Base-by-base conservation (phyloP, 2,329 filamentous ascomycete species). In the Calonectria ilicicola region DNA sequence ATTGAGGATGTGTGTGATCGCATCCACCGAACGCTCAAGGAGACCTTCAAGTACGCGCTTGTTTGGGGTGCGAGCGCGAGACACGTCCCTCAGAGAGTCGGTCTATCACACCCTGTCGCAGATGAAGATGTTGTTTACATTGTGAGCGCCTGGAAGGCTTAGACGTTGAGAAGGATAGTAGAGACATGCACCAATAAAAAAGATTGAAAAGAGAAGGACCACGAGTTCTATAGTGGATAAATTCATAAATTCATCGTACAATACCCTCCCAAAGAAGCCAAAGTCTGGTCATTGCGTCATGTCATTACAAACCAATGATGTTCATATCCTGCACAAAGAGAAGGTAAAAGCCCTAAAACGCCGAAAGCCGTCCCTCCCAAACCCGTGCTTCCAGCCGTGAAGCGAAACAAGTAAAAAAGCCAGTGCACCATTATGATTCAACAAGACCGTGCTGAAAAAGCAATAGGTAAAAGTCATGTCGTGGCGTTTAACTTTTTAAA, bases 1-100 rank as follows among this genome's bases (percentile, higher is more conserved):
- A 95, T 99, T 81, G 97, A 98, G 86, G 96, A 99, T 84, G 97
- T 99, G 12, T 99, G 97, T 84, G 97, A 99, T 84, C 92, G 95
- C 79, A 94, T 99, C 77, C 97, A 99, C 86, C 90, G 97, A 74
- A 97, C 92, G 29, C 87, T 99, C 77, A 99, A 98, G 90, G 97
- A 99, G 75, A 98, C 95, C 5, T 99, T 98, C 90, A 99, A 98
- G 88, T 98, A 98, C 86, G 97, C 97, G 3, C 86, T 98, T 77
- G 97, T 99, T 0, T 99, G 97, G 97, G 97, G 97, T 5, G 96
- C 96, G 21, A 98, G 96, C 84, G 97, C 97, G 42, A 92, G 95
- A 80, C 97, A 99, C 87, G 89, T 98, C 42, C 97, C 97, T 42
- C 97, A 99, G 87, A 89, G 97, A 74, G 96, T 98, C 44, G 97